Evolutionary conservation across 116 monocot species (phyloP).

Genomic region (Cymodocea nodosa): DNA sequence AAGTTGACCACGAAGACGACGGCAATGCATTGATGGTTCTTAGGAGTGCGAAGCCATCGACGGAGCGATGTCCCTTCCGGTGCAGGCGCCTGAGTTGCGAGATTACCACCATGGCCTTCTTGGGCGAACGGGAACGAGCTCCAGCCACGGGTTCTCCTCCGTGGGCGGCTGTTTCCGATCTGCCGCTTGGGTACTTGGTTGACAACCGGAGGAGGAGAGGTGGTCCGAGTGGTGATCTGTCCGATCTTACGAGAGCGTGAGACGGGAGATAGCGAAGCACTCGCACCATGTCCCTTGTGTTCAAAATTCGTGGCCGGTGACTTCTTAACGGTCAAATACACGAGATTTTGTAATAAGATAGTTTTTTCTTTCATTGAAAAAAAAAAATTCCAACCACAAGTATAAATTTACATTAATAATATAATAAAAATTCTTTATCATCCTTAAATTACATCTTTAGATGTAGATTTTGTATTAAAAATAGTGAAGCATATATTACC

Average conservation of each 20-base stretch:
- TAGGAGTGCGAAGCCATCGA: conserved; percentile 1
- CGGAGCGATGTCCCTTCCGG: conserved; percentile 1
- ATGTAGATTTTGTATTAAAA: no score
- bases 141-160: background rate
- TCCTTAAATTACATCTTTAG: no score
- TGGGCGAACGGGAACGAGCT: background rate
- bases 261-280: background rate
- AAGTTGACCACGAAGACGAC: no score
- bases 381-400: no score
- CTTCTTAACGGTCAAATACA: no score
- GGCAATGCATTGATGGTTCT: background rate
- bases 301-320: no score
- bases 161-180: background rate
- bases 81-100: conserved; percentile 1
- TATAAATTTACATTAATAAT: no score
- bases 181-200: background rate
- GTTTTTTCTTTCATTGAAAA: no score
- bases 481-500: no score
- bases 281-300: no score
- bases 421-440: no score
- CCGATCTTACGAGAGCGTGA: background rate
- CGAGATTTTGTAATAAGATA: no score
- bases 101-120: background rate
- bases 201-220: background rate
- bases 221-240: background rate